Evolutionary conservation across 257 asterid species (phyloP).

Genomic region (Solanum virginianum): DNA sequence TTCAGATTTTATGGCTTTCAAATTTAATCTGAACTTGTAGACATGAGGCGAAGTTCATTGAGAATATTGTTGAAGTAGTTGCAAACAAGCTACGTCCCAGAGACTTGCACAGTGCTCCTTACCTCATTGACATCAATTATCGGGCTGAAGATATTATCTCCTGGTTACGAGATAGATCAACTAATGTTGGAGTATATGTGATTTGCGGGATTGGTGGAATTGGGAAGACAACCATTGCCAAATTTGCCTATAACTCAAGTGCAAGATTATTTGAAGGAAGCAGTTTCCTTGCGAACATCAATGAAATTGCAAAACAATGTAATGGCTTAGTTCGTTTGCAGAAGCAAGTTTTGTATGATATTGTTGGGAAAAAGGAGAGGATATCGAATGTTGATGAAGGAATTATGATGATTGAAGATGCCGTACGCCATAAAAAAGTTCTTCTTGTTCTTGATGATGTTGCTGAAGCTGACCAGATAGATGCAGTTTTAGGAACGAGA

Average conservation of each 20-base stretch:
- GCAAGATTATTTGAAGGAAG: constrained; percentile 6
- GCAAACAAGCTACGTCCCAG: background rate
- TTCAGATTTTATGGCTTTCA: background rate
- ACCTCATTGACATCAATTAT: background rate
- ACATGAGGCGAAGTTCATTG: background rate
- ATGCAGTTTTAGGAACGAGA: background rate
- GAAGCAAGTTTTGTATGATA: constrained; percentile 3
- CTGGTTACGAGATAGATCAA: background rate
- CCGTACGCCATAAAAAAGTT: background rate
- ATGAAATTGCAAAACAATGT: background rate
- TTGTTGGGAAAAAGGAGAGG: background rate
- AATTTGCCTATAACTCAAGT: background rate
- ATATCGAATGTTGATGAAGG: constrained; percentile 6
- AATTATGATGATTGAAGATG: constrained; percentile 2
- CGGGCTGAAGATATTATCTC: background rate
- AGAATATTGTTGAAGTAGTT: constrained; percentile 2
- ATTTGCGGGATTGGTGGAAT: constrained; percentile 16
- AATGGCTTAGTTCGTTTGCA: constrained; percentile 6
- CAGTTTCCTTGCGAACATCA: constrained; percentile 7
- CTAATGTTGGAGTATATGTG: background rate
- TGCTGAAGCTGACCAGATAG: constrained; percentile 8
- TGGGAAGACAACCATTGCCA: constrained; percentile 15
- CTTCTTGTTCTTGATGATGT: constrained; percentile 13
- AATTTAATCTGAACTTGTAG: background rate
- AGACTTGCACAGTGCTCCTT: background rate